A percentile compares a stretch with the other conserved stretches of the same genome.
Conservation (phyloP, 2,329 filamentous ascomycete genomes). For the Neocatenulostroma microsporum region DNA sequence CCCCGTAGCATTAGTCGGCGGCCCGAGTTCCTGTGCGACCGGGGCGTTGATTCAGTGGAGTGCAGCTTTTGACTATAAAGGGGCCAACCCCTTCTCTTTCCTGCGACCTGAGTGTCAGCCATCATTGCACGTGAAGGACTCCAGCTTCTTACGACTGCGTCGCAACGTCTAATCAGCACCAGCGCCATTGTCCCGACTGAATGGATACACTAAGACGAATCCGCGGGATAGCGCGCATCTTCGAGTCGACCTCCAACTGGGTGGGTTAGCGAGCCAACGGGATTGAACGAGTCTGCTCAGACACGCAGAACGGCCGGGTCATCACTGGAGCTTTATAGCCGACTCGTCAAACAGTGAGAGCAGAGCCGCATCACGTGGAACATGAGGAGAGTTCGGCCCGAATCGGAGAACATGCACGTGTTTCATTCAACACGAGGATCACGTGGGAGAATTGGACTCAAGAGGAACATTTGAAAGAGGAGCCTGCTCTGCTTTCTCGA, state of each 20-base stretch:
- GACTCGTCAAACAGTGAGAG: background rate
- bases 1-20: too few relatives aligned
- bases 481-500: too few relatives aligned
- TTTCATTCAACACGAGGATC: background rate
- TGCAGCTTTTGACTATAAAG: too few relatives aligned
- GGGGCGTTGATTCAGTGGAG: too few relatives aligned
- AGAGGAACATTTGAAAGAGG: too few relatives aligned
- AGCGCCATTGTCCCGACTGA: background rate
- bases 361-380: constrained; percentile 1
- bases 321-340: background rate
- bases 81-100: too few relatives aligned
- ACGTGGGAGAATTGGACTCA: too few relatives aligned
- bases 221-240: background rate
- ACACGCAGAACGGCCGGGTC: background rate
- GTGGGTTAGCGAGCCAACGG: background rate
- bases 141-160: too few relatives aligned
- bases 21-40: too few relatives aligned
- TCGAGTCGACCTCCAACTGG: background rate
- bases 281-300: background rate
- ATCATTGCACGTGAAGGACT: too few relatives aligned
- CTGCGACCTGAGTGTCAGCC: too few relatives aligned
- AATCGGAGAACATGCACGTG: background rate
- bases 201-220: background rate
- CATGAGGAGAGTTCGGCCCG: too few relatives aligned
- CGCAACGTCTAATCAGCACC: background rate